phyloP scores from a whole-genome alignment of 2,329 filamentous ascomycete species.

The Arthrobotrys sphaeroides region DNA sequence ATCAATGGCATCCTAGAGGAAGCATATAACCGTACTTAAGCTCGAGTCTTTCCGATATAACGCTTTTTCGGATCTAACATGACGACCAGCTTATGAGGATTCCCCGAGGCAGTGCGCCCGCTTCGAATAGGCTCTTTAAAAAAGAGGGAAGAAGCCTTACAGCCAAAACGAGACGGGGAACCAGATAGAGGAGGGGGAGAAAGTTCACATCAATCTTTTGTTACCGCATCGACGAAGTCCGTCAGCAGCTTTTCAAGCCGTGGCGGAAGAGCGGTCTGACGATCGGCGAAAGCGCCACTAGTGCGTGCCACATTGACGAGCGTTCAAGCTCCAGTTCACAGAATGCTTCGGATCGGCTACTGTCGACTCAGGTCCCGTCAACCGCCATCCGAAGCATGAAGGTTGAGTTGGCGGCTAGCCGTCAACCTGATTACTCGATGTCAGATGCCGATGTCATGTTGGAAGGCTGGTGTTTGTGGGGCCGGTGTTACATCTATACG shows the following conservation, averaged over 20 bases:
- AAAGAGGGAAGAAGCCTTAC: conserved; percentile 11
- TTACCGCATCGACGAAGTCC: not conserved
- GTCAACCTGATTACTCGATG: not conserved
- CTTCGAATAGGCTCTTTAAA: conserved; percentile 8
- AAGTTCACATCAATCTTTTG: too few relatives aligned
- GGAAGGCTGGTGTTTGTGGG: not conserved
- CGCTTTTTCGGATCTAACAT: conserved; percentile 31
- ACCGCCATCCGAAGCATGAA: conserved; percentile 22
- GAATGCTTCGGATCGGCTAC: conserved; percentile 35
- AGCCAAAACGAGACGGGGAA: not conserved
- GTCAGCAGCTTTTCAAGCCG: not conserved
- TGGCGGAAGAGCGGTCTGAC: not conserved
- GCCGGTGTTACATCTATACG: not conserved
- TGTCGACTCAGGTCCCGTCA: conserved; percentile 3
- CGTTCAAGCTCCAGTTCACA: not conserved
- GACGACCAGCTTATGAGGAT: not conserved
- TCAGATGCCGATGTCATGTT: conserved; percentile 6
- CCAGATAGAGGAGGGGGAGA: not conserved
- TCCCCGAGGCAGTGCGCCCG: not conserved
- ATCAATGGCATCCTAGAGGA: conserved; percentile 16
- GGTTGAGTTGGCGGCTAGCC: conserved; percentile 13
- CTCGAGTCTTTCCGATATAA: conserved; percentile 54
- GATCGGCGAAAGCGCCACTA: not conserved
- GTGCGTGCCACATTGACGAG: not conserved
- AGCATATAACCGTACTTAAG: conserved; percentile 22